A percentile compares a stretch with the other conserved stretches of the same genome.
phyloP scores from a whole-genome alignment of 2,329 filamentous ascomycete genomes.

The Meredithiella fracta region DNA sequence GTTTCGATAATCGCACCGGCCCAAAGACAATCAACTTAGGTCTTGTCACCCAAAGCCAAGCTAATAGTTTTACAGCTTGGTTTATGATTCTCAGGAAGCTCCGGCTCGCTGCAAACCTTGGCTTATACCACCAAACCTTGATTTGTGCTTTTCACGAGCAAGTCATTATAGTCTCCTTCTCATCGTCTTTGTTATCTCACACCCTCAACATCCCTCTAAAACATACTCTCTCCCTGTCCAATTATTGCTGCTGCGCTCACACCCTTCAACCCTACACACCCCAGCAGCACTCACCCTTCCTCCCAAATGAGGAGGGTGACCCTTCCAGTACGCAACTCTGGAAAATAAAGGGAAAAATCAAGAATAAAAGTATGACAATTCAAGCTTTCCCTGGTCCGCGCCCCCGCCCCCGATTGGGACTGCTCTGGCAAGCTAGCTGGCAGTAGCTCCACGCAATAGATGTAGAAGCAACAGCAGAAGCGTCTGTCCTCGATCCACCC shows the following conservation, averaged over 20 bases:
- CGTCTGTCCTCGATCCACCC: no score
- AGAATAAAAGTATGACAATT: background rate
- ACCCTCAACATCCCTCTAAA: background rate
- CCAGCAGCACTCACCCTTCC: background rate
- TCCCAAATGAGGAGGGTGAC: background rate
- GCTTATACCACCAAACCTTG: no score
- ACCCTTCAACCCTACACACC: background rate
- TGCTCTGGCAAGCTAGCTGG: background rate
- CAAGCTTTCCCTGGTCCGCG: slow-evolving; percentile 4
- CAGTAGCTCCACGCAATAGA: background rate
- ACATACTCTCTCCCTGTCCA: background rate
- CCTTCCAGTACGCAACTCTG: background rate
- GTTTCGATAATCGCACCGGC: no score
- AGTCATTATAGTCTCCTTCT: background rate
- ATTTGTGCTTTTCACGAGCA: no score
- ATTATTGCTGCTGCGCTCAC: background rate
- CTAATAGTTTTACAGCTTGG: no score
- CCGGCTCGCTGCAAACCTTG: background rate
- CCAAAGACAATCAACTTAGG: no score
- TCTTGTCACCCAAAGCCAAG: no score
- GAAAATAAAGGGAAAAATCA: background rate
- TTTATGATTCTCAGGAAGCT: background rate
- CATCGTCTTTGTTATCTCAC: background rate
- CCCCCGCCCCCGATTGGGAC: background rate
- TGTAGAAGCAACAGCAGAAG: background rate